These are phyloP conservation scores for Agrostemma githago DNA, from an alignment of 148 eudicot species.

Conservation along the genomic window DNA sequence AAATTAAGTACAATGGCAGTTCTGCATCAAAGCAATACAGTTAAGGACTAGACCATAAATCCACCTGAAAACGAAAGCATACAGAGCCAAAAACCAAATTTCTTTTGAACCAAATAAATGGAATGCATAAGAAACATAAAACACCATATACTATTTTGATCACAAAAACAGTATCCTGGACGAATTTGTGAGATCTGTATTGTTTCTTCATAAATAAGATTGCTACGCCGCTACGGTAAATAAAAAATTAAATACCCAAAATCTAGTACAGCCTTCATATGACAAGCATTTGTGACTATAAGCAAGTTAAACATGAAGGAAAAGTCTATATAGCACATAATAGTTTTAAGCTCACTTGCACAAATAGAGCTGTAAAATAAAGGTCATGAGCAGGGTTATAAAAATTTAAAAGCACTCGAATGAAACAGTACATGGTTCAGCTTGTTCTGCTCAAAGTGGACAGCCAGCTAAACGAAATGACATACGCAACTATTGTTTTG, in stretches of 20 bases:
- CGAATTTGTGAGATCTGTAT: not conserved
- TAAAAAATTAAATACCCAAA: not conserved
- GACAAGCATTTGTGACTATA: not conserved
- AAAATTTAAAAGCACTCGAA: not conserved
- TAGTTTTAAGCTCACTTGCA: not conserved
- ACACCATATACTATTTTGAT: not conserved
- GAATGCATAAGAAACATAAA: conserved; percentile 9
- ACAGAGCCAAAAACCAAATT: not conserved
- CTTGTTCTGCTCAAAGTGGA: not conserved
- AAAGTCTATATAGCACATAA: not conserved
- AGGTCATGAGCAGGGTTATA: not conserved
- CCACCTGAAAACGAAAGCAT: conserved; percentile 5
- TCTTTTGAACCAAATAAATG: not conserved
- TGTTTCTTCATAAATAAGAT: not conserved
- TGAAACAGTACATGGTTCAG: not conserved
- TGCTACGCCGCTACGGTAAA: not conserved
- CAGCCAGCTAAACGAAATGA: not conserved
- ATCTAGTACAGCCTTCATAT: not conserved
- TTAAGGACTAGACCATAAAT: conserved; percentile 16
- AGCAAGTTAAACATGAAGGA: conserved; percentile 1
- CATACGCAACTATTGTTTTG: not conserved
- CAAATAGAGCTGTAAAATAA: not conserved
- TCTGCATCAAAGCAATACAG: conserved; percentile 45
- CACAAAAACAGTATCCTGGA: not conserved
- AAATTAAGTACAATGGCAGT: conserved; percentile 82